Evolutionary conservation across 805 yeast species (phyloP), one percentile per base, ranked within the genome.

Genomic region (Wickerhamomyces canadensis): DNA sequence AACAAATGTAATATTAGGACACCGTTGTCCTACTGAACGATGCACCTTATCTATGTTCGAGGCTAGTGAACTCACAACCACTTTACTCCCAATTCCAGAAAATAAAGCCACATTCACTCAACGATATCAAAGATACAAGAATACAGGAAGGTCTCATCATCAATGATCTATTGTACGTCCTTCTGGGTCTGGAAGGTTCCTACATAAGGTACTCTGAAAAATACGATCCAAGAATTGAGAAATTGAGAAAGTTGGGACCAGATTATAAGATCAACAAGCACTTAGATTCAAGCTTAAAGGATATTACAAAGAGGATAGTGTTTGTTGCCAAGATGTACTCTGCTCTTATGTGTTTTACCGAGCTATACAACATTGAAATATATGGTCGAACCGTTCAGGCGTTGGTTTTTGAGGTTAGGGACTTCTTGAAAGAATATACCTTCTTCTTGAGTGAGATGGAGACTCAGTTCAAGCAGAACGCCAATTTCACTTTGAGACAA

Each of bases 311-410:
- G 48, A 68, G 76, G 36, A 58, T 88, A 19, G 70, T 76, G 11
- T 70, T 67, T 34, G 62, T 71, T 32, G 95, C 95, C 0, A 78
- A 78, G 44, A 69, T 71, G 55, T 84, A 74, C 52, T 62, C 70
- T 19, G 74, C 80, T 1, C 62, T 93, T 36, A 57, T 58, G 8
- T 64, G 73, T 12, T 88, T 86, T 50, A 65, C 76, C 4, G 84
- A 81, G 43, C 49, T 61, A 14, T 86, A 82, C 58, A 65, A 79
- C 44, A 62, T 64, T 19, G 62, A 65, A 5, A 52, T 55, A 17
- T 77, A 74, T 52, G 98, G 98, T 0, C 71, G 73, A 36, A 80
- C 84, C 1, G 68, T 83, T 37, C 95, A 88, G 48, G 72, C 84
- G 4, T 61, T 93, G 6, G 84, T 93, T 42, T 68, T 62, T 36